These are phyloP conservation scores for Austropuccinia psidii DNA, from an alignment of 1,284 basidiomycete species.

Conservation along the genomic window DNA sequence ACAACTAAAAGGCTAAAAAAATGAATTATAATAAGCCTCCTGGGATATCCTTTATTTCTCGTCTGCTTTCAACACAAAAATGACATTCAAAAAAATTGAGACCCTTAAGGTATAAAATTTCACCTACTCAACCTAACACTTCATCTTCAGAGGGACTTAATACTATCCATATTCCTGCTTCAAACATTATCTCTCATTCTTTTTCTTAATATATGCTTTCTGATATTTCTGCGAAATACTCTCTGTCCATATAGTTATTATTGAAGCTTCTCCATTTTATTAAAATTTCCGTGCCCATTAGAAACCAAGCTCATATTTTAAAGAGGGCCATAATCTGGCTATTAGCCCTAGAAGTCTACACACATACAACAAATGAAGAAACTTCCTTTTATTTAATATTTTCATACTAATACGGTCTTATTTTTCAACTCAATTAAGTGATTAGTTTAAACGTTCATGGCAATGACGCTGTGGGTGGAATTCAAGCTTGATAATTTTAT, in stretches of 20 bases:
- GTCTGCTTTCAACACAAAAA: slow-evolving; percentile 17
- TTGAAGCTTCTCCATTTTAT: slow-evolving; percentile 84
- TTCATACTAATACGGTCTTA: slow-evolving; percentile 85
- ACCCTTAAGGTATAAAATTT: not conserved
- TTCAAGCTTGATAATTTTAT: slow-evolving; percentile 75
- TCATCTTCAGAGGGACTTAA: slow-evolving; percentile 14
- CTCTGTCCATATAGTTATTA: slow-evolving; percentile 72
- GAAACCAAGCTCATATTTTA: slow-evolving; percentile 59
- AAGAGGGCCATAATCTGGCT: slow-evolving; percentile 75
- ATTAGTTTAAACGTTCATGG: slow-evolving; percentile 59
- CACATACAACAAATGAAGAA: slow-evolving; percentile 57
- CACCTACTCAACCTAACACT: not conserved
- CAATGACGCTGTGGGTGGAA: slow-evolving; percentile 56
- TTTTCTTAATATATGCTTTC: slow-evolving; percentile 57
- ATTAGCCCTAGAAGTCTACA: slow-evolving; percentile 74
- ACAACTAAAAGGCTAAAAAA: slow-evolving; percentile 40
- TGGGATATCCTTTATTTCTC: slow-evolving; percentile 31
- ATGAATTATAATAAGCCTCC: slow-evolving; percentile 40
- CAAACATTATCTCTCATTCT: not conserved
- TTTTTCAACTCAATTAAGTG: slow-evolving; percentile 78
- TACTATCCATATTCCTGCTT: slow-evolving; percentile 16
- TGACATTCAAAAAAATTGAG: slow-evolving; percentile 4
- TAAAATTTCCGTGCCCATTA: slow-evolving; percentile 64
- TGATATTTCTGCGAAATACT: slow-evolving; percentile 63
- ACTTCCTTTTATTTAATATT: slow-evolving; percentile 74